Conservation (phyloP, 2,329 filamentous ascomycete species). For the Paecilomyces variotii region DNA sequence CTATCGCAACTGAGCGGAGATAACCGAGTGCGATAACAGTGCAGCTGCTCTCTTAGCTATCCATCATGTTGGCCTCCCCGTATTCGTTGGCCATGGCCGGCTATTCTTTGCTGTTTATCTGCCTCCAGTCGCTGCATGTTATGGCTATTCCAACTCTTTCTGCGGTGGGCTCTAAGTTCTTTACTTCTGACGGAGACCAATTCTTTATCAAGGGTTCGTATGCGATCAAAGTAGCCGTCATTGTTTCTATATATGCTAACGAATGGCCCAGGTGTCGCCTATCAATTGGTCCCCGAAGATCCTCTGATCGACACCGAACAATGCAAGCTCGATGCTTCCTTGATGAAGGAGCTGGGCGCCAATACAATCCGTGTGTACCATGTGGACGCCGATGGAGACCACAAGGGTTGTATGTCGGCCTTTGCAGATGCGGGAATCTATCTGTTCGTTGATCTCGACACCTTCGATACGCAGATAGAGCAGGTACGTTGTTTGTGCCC, state of each 20-base stretch:
- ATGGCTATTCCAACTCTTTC: slow-evolving; percentile 48
- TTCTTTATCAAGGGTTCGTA: slow-evolving; percentile 70
- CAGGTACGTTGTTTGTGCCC: slow-evolving; percentile 21
- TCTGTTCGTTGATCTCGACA: slow-evolving; percentile 68
- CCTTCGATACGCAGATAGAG: slow-evolving; percentile 38
- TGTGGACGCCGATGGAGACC: slow-evolving; percentile 63
- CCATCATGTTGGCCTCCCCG: slow-evolving; percentile 5
- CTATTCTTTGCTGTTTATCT: slow-evolving; percentile 17
- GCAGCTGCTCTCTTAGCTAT: background rate
- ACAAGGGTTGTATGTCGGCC: slow-evolving; percentile 71
- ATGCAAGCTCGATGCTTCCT: slow-evolving; percentile 63
- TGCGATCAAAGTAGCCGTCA: background rate
- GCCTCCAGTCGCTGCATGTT: slow-evolving; percentile 19
- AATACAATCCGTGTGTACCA: slow-evolving; percentile 87
- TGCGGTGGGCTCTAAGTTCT: slow-evolving; percentile 74
- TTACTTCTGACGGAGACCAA: slow-evolving; percentile 69
- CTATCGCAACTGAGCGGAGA: background rate
- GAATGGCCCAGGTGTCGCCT: slow-evolving; percentile 57
- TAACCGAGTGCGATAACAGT: background rate
- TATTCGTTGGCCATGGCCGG: slow-evolving; percentile 2
- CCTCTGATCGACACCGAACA: slow-evolving; percentile 69
- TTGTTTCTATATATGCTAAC: background rate
- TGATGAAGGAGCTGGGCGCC: slow-evolving; percentile 73
- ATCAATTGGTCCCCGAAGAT: slow-evolving; percentile 59
- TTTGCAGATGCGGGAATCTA: slow-evolving; percentile 79